These are phyloP conservation scores for Penicillium odoratum DNA, from an alignment of 495 filamentous ascomycete species.

Conservation along the genomic window DNA sequence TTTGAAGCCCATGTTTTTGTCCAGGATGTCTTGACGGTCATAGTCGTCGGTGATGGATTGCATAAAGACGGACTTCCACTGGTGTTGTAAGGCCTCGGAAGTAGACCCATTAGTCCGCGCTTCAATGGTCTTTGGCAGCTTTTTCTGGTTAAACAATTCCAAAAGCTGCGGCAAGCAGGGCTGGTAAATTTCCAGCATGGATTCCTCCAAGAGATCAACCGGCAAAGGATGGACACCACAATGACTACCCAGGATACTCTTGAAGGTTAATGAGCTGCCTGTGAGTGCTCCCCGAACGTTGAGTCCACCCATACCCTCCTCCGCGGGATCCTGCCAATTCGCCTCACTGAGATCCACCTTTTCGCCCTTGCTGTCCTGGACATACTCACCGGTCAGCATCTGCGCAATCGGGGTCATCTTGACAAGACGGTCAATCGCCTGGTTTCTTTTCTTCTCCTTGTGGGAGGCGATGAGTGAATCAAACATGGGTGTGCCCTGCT, in stretches of 20 bases:
- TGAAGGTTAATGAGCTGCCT: conserved; percentile 47
- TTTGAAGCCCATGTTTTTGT: conserved; percentile 42
- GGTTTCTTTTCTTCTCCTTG: conserved; percentile 15
- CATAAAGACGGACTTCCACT: conserved; percentile 48
- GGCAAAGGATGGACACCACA: conserved; percentile 47
- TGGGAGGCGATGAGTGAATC: conserved; percentile 37
- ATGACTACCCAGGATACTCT: conserved; percentile 45
- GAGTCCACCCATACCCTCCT: conserved; percentile 40
- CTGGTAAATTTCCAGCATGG: conserved; percentile 43
- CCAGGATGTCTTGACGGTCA: conserved; percentile 39
- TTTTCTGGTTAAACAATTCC: conserved; percentile 42
- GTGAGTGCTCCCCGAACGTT: conserved; percentile 45
- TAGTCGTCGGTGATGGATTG: conserved; percentile 49
- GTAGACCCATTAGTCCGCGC: conserved; percentile 8
- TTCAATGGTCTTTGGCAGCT: conserved; percentile 7
- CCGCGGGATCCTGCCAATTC: conserved; percentile 24
- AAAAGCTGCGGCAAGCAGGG: conserved; percentile 48
- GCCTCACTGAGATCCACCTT: conserved; percentile 25
- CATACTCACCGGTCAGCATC: conserved; percentile 44
- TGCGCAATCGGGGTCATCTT: conserved; percentile 40
- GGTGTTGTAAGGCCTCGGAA: conserved; percentile 19
- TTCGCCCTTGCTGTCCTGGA: conserved; percentile 33
- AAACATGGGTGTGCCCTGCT: conserved; percentile 40
- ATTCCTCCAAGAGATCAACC: conserved; percentile 47
- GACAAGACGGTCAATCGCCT: conserved; percentile 32